Conservation (phyloP, 2,329 filamentous ascomycete species). For the Scortechinia acanthostroma region DNA sequence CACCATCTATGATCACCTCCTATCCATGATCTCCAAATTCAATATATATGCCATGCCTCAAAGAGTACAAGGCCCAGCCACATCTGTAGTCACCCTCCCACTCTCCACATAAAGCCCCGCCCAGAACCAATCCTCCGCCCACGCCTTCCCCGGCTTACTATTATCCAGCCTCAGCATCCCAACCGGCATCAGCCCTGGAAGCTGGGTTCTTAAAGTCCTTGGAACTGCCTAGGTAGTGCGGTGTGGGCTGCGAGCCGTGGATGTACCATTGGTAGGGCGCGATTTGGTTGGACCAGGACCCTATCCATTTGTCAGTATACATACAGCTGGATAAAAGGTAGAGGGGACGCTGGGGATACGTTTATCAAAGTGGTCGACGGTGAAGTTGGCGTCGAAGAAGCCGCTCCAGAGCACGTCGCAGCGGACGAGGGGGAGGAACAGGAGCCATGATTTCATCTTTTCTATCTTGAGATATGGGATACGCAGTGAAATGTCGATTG, state of each 20-base stretch:
- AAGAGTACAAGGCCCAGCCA: too few species aligned
- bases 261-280: conserved; percentile 73
- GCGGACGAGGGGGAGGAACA: conserved; percentile 12
- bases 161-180: conserved; percentile 39
- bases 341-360: conserved; percentile 26
- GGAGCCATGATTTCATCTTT: neutral
- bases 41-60: too few species aligned
- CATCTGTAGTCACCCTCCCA: conserved; percentile 30
- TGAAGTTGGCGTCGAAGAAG: conserved; percentile 51
- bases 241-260: conserved; percentile 49
- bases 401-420: conserved; percentile 54
- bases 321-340: neutral
- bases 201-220: conserved; percentile 57
- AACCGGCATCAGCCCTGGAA: conserved; percentile 51
- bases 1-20: too few species aligned
- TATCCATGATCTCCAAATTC: too few species aligned
- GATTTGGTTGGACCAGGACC: conserved; percentile 64
- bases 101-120: conserved; percentile 66
- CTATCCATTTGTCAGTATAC: conserved; percentile 6
- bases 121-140: conserved; percentile 63
- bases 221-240: conserved; percentile 54
- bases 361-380: conserved; percentile 43
- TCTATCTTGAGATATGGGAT: too few species aligned
- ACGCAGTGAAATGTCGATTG: too few species aligned
- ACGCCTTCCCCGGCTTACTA: too few species aligned